Evolutionary conservation across 2,329 filamentous ascomycete species (phyloP).

Genomic region (Thelonectria blattea): DNA sequence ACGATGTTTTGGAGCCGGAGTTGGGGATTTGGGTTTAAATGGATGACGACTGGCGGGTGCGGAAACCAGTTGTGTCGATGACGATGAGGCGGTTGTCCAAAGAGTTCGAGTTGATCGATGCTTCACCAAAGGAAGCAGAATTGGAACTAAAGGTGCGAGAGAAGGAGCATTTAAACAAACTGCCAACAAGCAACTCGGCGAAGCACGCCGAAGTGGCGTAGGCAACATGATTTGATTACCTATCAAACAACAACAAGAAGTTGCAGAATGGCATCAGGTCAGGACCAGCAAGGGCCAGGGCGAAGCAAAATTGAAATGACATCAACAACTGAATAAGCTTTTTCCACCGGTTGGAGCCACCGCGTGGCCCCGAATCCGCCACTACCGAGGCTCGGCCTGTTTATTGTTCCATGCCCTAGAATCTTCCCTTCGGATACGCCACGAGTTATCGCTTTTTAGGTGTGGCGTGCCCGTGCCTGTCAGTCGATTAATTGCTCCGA

Average conservation of each 20-base stretch:
- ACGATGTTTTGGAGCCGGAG: background rate
- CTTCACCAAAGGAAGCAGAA: background rate
- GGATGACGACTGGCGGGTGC: background rate
- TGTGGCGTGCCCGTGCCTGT: background rate
- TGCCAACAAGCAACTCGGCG: conserved; percentile 3
- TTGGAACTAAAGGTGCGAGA: background rate
- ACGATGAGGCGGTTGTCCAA: background rate
- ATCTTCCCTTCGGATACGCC: background rate
- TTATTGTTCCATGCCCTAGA: conserved; percentile 7
- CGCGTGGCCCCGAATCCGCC: conserved; percentile 11
- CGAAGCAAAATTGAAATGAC: background rate
- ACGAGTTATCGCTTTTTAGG: background rate
- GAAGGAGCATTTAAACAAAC: conserved; percentile 9
- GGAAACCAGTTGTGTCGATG: background rate
- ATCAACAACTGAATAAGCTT: background rate
- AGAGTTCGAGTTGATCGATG: background rate
- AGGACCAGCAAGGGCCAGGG: background rate
- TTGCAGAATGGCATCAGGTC: background rate
- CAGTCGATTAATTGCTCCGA: background rate
- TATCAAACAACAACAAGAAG: background rate
- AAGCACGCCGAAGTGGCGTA: conserved; percentile 9
- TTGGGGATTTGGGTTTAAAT: background rate
- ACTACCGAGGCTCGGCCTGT: conserved; percentile 13
- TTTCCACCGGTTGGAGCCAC: background rate
- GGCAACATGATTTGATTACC: conserved; percentile 3